phyloP scores from a whole-genome alignment of 2,329 filamentous ascomycete species.

The Fusarium mexicanum region DNA sequence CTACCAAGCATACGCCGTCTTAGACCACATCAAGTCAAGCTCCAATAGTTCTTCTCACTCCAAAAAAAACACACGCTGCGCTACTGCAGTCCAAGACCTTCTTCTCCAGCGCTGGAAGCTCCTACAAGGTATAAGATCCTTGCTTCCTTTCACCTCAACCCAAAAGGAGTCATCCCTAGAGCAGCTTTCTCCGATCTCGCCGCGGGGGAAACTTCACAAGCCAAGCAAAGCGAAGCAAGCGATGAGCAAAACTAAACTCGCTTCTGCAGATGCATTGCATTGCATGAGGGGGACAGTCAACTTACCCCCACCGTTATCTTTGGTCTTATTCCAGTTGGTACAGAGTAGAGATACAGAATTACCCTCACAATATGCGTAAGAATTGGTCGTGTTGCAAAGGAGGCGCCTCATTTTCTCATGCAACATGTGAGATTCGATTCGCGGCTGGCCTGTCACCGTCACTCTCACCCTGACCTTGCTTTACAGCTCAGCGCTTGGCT shows the following conservation, averaged over 20 bases:
- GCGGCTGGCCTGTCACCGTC: slow-evolving; percentile 23
- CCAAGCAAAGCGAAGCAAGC: background rate
- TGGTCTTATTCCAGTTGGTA: background rate
- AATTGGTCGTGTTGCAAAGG: slow-evolving; percentile 10
- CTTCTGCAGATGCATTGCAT: slow-evolving; percentile 17
- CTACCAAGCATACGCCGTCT: slow-evolving; percentile 5
- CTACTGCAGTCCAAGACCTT: slow-evolving; percentile 41
- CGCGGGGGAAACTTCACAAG: slow-evolving; percentile 25
- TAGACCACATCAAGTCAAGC: slow-evolving; percentile 40
- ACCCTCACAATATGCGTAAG: slow-evolving; percentile 42
- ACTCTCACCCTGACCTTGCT: slow-evolving; percentile 8
- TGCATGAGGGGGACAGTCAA: slow-evolving; percentile 18
- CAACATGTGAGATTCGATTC: slow-evolving; percentile 13
- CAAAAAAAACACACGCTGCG: slow-evolving; percentile 15
- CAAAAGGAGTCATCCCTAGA: slow-evolving; percentile 39
- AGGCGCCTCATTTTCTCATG: slow-evolving; percentile 16
- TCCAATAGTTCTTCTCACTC: slow-evolving; percentile 15
- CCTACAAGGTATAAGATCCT: slow-evolving; percentile 23
- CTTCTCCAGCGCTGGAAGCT: slow-evolving; percentile 41
- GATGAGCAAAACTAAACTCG: slow-evolving; percentile 21
- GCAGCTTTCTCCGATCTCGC: slow-evolving; percentile 42
- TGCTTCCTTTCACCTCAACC: slow-evolving; percentile 19
- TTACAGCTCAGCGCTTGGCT: background rate
- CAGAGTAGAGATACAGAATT: slow-evolving; percentile 29
- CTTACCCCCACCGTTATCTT: slow-evolving; percentile 36